Conservation (phyloP, 768 basidiomycete species). For the Guyanaporus albipodus region DNA sequence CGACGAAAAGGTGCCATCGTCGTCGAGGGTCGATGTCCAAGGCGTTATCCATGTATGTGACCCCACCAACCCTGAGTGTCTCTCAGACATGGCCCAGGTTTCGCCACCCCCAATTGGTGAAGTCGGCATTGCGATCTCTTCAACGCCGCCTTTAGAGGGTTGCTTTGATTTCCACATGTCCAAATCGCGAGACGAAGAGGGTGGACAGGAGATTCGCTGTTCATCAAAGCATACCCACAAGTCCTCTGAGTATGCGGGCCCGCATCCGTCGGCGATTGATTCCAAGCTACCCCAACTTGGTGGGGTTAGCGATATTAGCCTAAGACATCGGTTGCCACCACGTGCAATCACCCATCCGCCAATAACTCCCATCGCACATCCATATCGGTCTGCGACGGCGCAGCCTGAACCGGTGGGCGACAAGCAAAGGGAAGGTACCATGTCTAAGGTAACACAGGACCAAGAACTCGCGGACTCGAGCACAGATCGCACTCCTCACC, state of each 20-base stretch:
- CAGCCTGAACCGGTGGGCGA: background rate
- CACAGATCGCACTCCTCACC: background rate
- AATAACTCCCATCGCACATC: conserved; percentile 29
- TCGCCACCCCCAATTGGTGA: conserved; percentile 33
- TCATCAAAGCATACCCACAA: conserved; percentile 19
- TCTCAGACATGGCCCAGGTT: conserved; percentile 3
- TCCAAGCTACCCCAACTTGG: conserved; percentile 12
- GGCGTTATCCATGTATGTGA: conserved; percentile 12
- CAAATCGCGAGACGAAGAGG: background rate
- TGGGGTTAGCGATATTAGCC: conserved; percentile 27
- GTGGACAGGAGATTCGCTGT: background rate
- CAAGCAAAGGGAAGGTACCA: background rate
- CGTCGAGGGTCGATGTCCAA: conserved; percentile 23
- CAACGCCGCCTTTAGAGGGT: conserved; percentile 32
- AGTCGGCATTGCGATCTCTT: conserved; percentile 44
- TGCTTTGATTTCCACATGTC: conserved; percentile 14
- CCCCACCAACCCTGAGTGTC: background rate
- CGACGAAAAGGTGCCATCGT: conserved; percentile 22
- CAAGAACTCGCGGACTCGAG: background rate
- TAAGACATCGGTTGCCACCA: conserved; percentile 37
- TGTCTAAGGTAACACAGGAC: background rate
- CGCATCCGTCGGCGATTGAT: conserved; percentile 36
- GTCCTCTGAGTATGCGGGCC: conserved; percentile 38
- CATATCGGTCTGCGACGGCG: conserved; percentile 13
- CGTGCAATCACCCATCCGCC: conserved; percentile 21